A percentile compares a stretch with the other conserved stretches of the same genome.
phyloP scores from a whole-genome alignment of 306 rosid species.

The Mucuna pruriens region DNA sequence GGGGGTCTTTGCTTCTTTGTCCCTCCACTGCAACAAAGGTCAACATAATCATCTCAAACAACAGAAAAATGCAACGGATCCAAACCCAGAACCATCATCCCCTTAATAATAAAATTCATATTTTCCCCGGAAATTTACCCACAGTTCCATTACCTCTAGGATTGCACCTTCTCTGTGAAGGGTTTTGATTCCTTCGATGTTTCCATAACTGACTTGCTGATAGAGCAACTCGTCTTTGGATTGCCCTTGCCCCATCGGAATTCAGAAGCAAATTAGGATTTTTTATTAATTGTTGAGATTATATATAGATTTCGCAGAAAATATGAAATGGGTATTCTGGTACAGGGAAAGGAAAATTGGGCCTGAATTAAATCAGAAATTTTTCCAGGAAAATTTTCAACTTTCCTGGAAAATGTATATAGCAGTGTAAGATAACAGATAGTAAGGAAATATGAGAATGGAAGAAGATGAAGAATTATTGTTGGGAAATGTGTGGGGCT shows the following conservation, averaged over 20 bases:
- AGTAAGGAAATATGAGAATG: neutral
- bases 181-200: conserved; percentile 75
- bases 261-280: conserved; percentile 9
- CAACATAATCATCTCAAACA: conserved; percentile 34
- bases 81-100: conserved; percentile 25
- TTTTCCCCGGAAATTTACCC: neutral
- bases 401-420: conserved; percentile 45
- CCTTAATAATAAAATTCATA: neutral
- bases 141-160: conserved; percentile 70
- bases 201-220: conserved; percentile 83
- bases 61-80: conserved; percentile 34
- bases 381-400: conserved; percentile 49
- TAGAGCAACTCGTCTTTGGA: conserved; percentile 81
- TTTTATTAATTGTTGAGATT: neutral
- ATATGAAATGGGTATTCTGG: conserved; percentile 4
- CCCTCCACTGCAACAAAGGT: conserved; percentile 67
- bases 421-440: neutral
- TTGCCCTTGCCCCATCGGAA: conserved; percentile 83
- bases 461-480: neutral
- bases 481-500: conserved; percentile 14
- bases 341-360: neutral
- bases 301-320: neutral
- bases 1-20: conserved; percentile 81
- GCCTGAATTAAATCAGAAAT: neutral
- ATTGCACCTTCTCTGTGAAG: conserved; percentile 83